A percentile compares a stretch with the other conserved stretches of the same genome.
Evolutionary conservation across 2,329 filamentous ascomycete species (phyloP).

Genomic region (Fusarium chlamydosporum): DNA sequence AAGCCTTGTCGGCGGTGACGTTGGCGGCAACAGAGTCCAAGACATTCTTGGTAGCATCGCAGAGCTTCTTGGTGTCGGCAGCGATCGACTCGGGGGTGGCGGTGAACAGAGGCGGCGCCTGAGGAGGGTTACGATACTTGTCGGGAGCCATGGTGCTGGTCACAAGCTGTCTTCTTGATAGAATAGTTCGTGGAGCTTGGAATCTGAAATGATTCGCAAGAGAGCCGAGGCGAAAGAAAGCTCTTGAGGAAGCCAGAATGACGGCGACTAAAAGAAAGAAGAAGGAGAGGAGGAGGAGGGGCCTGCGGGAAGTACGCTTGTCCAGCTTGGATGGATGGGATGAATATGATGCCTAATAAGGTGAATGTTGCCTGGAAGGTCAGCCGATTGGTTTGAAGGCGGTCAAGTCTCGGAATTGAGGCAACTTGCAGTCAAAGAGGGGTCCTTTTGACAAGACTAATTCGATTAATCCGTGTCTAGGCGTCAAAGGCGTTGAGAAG

Average conservation of each 20-base stretch:
- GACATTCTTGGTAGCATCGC: constrained; percentile 72
- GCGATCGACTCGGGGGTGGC: constrained; percentile 79
- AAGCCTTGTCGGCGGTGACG: constrained; percentile 66
- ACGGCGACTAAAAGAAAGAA: constrained; percentile 70
- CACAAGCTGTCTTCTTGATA: constrained; percentile 55
- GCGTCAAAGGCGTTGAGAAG: constrained; percentile 24
- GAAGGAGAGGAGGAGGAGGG: constrained; percentile 61
- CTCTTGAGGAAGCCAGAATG: constrained; percentile 77
- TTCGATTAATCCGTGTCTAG: constrained; percentile 29
- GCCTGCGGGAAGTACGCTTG: constrained; percentile 47
- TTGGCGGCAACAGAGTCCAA: constrained; percentile 77
- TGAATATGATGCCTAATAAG: neutral
- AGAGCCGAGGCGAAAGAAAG: constrained; percentile 70
- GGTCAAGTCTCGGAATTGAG: constrained; percentile 15
- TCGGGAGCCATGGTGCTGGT: constrained; percentile 75
- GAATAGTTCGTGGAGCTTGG: constrained; percentile 52
- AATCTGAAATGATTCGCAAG: constrained; percentile 69
- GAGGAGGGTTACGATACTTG: constrained; percentile 80
- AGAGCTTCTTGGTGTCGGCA: constrained; percentile 75
- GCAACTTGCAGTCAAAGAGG: constrained; percentile 39
- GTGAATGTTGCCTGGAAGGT: constrained; percentile 25
- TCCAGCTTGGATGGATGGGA: constrained; percentile 49
- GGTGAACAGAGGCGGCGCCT: constrained; percentile 82
- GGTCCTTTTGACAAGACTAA: constrained; percentile 23
- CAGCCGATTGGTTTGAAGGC: constrained; percentile 45